A percentile compares a stretch with the other conserved stretches of the same genome.
These are phyloP conservation scores for Verticillium isaacii DNA, from an alignment of 2,329 filamentous ascomycete species.

Conservation along the genomic window DNA sequence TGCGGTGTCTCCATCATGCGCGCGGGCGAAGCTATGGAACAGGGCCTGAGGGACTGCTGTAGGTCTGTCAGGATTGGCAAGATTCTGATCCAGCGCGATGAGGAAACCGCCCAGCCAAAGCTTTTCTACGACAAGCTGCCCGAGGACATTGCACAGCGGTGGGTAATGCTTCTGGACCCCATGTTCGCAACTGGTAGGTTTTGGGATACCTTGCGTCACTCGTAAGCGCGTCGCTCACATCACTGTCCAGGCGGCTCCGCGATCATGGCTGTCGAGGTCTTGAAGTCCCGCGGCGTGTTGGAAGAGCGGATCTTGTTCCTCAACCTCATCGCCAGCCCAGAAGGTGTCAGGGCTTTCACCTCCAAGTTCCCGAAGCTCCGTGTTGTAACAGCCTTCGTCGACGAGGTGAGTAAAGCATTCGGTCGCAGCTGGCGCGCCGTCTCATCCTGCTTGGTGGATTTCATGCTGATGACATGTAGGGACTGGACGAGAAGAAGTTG, in stretches of 20 bases:
- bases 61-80: constrained; percentile 97
- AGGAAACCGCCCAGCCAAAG: constrained; percentile 87
- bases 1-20: constrained; percentile 98
- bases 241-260: constrained; percentile 72
- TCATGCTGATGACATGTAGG: constrained; percentile 33
- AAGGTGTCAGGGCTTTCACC: constrained; percentile 86
- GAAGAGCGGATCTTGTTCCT: constrained; percentile 95
- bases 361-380: constrained; percentile 83
- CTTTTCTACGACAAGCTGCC: constrained; percentile 98
- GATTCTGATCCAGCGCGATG: constrained; percentile 95
- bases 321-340: constrained; percentile 94
- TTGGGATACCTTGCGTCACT: background rate
- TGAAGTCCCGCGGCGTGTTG: constrained; percentile 84
- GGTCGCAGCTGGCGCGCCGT: background rate
- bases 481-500: constrained; percentile 97
- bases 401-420: constrained; percentile 50
- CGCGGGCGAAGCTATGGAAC: constrained; percentile 97
- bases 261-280: constrained; percentile 92
- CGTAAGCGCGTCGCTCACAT: background rate
- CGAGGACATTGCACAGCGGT: constrained; percentile 85
- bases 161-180: constrained; percentile 92
- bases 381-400: constrained; percentile 93
- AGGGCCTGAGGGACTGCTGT: constrained; percentile 92
- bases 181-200: constrained; percentile 92
- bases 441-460: background rate